A percentile compares a stretch with the other conserved stretches of the same genome.
phyloP scores from a whole-genome alignment of 83 land plant genomes.

The Picea abies region DNA sequence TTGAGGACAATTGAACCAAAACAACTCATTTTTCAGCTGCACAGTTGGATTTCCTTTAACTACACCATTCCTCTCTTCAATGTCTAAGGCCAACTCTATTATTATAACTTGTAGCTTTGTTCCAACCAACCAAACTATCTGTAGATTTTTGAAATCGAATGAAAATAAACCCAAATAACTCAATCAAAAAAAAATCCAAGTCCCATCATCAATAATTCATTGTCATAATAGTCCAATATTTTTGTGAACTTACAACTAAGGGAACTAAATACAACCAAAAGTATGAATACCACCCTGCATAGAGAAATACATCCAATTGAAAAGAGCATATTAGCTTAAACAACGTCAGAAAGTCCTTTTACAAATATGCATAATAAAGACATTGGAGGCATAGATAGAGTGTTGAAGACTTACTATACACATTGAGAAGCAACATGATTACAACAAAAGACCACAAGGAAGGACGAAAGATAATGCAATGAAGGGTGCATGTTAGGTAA shows the following conservation, averaged over 20 bases:
- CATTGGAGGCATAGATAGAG: not conserved
- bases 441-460: slow-evolving; percentile 14
- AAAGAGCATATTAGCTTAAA: not conserved
- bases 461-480: not conserved
- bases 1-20: slow-evolving; percentile 64
- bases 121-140: slow-evolving; percentile 67
- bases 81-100: slow-evolving; percentile 55
- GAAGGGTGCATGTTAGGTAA: not conserved
- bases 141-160: not conserved
- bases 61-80: slow-evolving; percentile 41
- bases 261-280: slow-evolving; percentile 57
- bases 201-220: not conserved
- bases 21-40: slow-evolving; percentile 45
- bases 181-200: not conserved
- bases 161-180: not conserved
- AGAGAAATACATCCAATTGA: not conserved
- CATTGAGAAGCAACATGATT: slow-evolving; percentile 13
- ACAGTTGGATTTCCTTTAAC: slow-evolving; percentile 54
- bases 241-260: slow-evolving; percentile 42
- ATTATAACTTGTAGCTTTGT: slow-evolving; percentile 68
- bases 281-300: slow-evolving; percentile 49
- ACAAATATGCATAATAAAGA: not conserved
- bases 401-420: slow-evolving; percentile 40
- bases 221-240: too few relatives aligned
- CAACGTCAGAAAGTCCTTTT: too few relatives aligned